Conservation (phyloP, 2,329 filamentous ascomycete genomes). For the Camillea tinctor region DNA sequence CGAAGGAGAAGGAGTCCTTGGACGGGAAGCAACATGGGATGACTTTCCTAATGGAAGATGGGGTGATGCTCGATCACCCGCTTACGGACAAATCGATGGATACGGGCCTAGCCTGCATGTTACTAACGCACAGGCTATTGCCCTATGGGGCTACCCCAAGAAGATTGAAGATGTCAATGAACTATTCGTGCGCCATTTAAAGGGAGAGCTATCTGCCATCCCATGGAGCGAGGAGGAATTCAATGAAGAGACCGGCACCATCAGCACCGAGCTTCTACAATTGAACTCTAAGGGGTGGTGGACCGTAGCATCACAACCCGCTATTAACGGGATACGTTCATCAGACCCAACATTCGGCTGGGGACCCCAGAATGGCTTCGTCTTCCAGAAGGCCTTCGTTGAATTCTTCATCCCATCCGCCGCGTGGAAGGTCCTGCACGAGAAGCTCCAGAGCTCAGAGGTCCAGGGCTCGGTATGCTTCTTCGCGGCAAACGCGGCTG, state of each 20-base stretch:
- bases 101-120: constrained; percentile 96
- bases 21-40: constrained; percentile 96
- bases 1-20: constrained; percentile 85
- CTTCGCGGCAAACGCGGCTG: constrained; percentile 77
- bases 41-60: constrained; percentile 96
- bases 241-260: constrained; percentile 78
- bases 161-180: constrained; percentile 69
- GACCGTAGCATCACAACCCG: constrained; percentile 94
- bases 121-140: constrained; percentile 76
- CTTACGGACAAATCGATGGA: constrained; percentile 96
- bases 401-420: constrained; percentile 83
- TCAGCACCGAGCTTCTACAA: constrained; percentile 70
- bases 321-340: constrained; percentile 81
- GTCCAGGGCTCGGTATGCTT: constrained; percentile 72
- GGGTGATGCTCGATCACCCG: constrained; percentile 88
- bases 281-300: constrained; percentile 87
- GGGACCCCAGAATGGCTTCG: constrained; percentile 89
- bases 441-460: constrained; percentile 58
- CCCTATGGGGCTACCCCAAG: constrained; percentile 80
- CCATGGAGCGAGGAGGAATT: constrained; percentile 94
- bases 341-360: constrained; percentile 82
- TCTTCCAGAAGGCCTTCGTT: constrained; percentile 98
- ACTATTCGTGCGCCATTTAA: constrained; percentile 79
- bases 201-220: constrained; percentile 75
- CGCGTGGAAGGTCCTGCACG: constrained; percentile 69